Percentiles rank a stretch among this genome's conserved stretches.
These are phyloP conservation scores for Boletus rubroflammeus DNA, from an alignment of 768 basidiomycete genomes.

Conservation along the genomic window DNA sequence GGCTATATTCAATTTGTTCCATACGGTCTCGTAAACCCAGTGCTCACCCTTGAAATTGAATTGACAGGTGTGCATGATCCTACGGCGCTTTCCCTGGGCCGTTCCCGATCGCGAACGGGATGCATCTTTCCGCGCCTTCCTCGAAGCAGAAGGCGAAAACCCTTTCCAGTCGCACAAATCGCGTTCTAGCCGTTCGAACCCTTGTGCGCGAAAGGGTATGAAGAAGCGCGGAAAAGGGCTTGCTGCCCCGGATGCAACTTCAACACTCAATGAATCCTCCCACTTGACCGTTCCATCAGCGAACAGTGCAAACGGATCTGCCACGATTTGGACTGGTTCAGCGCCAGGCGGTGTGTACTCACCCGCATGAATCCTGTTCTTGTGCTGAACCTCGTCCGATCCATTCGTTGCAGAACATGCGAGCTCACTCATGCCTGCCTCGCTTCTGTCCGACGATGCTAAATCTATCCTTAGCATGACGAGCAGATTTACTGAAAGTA, in stretches of 20 bases:
- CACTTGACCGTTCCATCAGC: slow-evolving; percentile 4
- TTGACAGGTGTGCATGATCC: slow-evolving; percentile 74
- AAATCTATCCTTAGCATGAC: slow-evolving; percentile 30
- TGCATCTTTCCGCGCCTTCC: slow-evolving; percentile 86
- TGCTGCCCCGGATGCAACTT: background rate
- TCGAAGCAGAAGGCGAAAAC: slow-evolving; percentile 87
- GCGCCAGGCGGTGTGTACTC: slow-evolving; percentile 23
- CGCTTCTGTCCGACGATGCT: slow-evolving; percentile 21
- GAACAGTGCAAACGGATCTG: slow-evolving; percentile 4
- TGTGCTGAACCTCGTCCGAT: slow-evolving; percentile 12
- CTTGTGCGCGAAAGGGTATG: slow-evolving; percentile 1
- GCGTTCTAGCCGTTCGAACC: slow-evolving; percentile 11
- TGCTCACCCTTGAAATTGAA: slow-evolving; percentile 8
- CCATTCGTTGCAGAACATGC: slow-evolving; percentile 13
- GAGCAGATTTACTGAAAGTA: slow-evolving; percentile 27
- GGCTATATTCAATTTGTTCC: slow-evolving; percentile 5
- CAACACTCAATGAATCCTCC: background rate
- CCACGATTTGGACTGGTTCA: background rate
- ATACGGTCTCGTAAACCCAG: background rate
- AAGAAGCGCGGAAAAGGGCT: slow-evolving; percentile 4
- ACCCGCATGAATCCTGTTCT: background rate
- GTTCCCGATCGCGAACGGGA: slow-evolving; percentile 94
- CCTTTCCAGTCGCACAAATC: slow-evolving; percentile 33
- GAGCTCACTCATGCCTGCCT: slow-evolving; percentile 13
- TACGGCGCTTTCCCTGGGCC: slow-evolving; percentile 98